Base-by-base conservation (phyloP, 306 rosid species). In the Abrus precatorius region DNA sequence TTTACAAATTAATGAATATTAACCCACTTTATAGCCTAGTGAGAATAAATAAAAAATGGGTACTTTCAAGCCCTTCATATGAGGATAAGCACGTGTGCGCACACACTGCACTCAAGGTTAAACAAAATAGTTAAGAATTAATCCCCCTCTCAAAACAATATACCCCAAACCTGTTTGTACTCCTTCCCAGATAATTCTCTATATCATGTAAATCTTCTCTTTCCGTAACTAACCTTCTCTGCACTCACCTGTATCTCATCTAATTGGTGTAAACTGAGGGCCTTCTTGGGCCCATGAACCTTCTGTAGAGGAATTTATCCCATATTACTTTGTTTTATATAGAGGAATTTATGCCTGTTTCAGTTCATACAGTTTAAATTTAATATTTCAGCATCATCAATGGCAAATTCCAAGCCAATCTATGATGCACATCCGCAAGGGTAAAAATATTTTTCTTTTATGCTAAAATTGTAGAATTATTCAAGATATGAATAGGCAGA, bases 361-460 rank as follows among this genome's bases (percentile, higher is more conserved):
- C 52, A 48, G 10, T 63, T 47, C 44, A 34, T 10, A n/a, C 45
- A 36, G 57, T 74, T 27, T n/a, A 56, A 67, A 40, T 72, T 57
- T 20, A 45, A 45, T 47, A 40, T n/a, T 14, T 66, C 55, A 65
- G 64, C 47, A 64, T 56, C 69, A 40, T 20, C 71, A 57, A 48
- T 9, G 12, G 8, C 72, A 77, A 50, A 48, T 8, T 54, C 57
- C 29, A 53, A 7, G 5, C 12, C 8, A 45, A 60, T 48, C 30
- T 32, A 67, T 13, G 8, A 29, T 33, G 43, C 49, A 65, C 32
- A 65, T 29, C 45, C 56, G 41, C 6, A 10, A 79, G 60, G 20
- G 61, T 34, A 75, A 83, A 67, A 55, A 9, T 10, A 76, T 5
- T 61, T 63, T 63, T 43, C 13, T 63, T 43, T 14, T n/a, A 49